phyloP scores from a whole-genome alignment of 2,329 filamentous ascomycete genomes.

The Decorospora gaudefroyi region DNA sequence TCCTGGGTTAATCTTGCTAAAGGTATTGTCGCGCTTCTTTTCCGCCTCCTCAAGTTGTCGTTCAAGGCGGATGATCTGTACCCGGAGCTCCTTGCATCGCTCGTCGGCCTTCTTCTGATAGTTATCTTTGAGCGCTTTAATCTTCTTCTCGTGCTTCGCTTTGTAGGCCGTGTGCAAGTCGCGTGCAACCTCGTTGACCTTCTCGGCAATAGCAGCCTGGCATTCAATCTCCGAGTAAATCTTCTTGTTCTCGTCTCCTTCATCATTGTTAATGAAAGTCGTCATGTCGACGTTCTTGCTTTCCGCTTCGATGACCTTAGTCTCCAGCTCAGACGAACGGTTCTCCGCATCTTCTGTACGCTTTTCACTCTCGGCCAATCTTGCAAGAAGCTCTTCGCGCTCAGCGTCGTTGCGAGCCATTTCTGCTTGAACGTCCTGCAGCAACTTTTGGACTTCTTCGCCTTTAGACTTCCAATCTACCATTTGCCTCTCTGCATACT shows the following conservation, averaged over 20 bases:
- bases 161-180: constrained; percentile 95
- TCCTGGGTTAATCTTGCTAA: constrained; percentile 58
- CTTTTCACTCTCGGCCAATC: constrained; percentile 75
- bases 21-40: constrained; percentile 66
- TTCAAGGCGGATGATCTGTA: constrained; percentile 67
- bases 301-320: constrained; percentile 55
- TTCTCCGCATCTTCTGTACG: constrained; percentile 74
- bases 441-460: constrained; percentile 80
- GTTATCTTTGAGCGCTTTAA: constrained; percentile 79
- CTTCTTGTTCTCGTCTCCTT: constrained; percentile 43
- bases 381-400: constrained; percentile 74
- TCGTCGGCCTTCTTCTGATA: constrained; percentile 90
- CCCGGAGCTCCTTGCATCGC: constrained; percentile 77
- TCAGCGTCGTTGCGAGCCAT: constrained; percentile 79
- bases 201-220: constrained; percentile 78
- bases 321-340: constrained; percentile 71
- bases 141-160: constrained; percentile 95
- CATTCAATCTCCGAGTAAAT: constrained; percentile 51
- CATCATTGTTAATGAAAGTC: constrained; percentile 51
- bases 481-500: constrained; percentile 74
- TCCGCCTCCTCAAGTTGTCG: constrained; percentile 77
- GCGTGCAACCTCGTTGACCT: constrained; percentile 72
- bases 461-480: constrained; percentile 83
- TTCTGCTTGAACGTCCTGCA: constrained; percentile 80
- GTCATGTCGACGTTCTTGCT: constrained; percentile 75